These are phyloP conservation scores for Colletotrichum somersetense DNA, from an alignment of 2,329 filamentous ascomycete species.

Conservation along the genomic window DNA sequence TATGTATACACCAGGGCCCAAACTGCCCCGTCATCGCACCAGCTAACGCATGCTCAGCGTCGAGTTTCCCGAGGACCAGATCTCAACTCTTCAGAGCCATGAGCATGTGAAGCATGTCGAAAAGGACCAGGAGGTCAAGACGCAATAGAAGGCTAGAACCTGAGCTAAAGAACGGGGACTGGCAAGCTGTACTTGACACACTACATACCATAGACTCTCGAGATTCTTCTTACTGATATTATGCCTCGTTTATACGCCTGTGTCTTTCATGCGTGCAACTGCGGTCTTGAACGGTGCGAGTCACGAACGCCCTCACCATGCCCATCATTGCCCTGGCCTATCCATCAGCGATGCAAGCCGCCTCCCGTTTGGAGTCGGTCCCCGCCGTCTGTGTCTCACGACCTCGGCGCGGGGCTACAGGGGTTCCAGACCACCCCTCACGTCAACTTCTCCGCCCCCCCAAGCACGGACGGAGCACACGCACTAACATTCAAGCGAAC, in stretches of 20 bases:
- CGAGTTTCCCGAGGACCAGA: slow-evolving; percentile 74
- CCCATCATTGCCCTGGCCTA: not conserved
- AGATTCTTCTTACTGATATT: slow-evolving; percentile 25
- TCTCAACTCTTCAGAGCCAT: slow-evolving; percentile 75
- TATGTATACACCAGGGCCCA: slow-evolving; percentile 56
- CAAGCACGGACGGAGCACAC: slow-evolving; percentile 21
- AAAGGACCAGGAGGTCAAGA: slow-evolving; percentile 76
- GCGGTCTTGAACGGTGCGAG: not conserved
- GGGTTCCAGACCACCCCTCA: not conserved
- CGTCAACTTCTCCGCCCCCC: not conserved
- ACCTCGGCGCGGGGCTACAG: slow-evolving; percentile 22
- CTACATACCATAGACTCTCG: slow-evolving; percentile 17
- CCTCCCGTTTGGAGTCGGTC: slow-evolving; percentile 29
- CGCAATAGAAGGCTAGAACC: slow-evolving; percentile 67
- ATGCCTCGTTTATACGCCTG: slow-evolving; percentile 3
- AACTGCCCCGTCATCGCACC: not conserved
- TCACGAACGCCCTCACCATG: not conserved
- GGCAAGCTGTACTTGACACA: slow-evolving; percentile 16
- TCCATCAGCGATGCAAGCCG: not conserved
- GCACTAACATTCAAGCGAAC: slow-evolving; percentile 22
- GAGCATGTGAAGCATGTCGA: slow-evolving; percentile 83
- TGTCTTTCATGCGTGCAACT: not conserved
- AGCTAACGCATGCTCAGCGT: slow-evolving; percentile 66
- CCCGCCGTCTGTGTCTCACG: slow-evolving; percentile 21
- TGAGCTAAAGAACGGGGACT: not conserved